phyloP scores from a whole-genome alignment of 495 filamentous ascomycete genomes.

The Aspergillus asperescens region DNA sequence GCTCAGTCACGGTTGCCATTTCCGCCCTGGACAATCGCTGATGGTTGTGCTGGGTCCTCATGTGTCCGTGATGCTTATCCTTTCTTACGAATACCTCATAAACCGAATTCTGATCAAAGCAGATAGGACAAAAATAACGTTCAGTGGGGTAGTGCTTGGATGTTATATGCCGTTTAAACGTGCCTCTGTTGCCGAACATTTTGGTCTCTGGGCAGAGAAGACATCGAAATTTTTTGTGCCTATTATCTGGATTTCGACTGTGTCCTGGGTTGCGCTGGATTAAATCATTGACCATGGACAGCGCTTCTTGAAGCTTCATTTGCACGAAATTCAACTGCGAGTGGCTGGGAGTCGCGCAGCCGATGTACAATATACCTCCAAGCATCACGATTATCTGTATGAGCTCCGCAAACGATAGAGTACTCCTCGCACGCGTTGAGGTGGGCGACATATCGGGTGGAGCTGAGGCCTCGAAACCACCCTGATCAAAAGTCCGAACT shows the following conservation, averaged over 20 bases:
- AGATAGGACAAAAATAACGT: background rate
- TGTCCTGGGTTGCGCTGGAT: background rate
- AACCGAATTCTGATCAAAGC: background rate
- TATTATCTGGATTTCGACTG: background rate
- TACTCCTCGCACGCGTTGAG: background rate
- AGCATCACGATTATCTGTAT: background rate
- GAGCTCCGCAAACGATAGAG: background rate
- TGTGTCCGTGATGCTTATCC: background rate
- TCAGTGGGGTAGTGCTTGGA: background rate
- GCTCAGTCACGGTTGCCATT: background rate
- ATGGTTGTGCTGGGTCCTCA: background rate
- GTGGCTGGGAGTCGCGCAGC: background rate
- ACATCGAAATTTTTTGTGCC: background rate
- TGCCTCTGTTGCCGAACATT: background rate
- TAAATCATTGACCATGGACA: background rate
- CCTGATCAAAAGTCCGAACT: too few relatives aligned
- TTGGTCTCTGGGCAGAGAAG: background rate
- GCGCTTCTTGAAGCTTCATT: background rate
- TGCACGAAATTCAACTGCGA: background rate
- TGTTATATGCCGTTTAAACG: background rate
- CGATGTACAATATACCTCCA: background rate
- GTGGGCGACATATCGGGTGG: background rate
- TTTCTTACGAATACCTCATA: background rate
- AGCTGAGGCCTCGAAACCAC: background rate
- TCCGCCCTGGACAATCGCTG: background rate